Evolutionary conservation across 768 basidiomycete genomes (phyloP), one percentile per base, ranked within the genome.

Genomic region (Boletus reticuloceps): DNA sequence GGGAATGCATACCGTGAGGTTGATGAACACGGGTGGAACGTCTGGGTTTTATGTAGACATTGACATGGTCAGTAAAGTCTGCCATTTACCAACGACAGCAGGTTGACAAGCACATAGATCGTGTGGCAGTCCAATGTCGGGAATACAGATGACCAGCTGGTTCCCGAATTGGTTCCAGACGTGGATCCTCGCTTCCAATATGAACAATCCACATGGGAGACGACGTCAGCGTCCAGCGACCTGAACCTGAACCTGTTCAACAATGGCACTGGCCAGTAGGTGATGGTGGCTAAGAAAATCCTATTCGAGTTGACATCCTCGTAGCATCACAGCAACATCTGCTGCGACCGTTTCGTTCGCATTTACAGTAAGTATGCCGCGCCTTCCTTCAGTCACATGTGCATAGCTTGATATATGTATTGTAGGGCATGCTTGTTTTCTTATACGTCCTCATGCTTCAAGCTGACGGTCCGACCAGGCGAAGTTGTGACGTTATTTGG

Each of bases 401-500:
- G 47, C 40, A 27, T 64, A 49, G 63, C 47, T 25, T 11, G 9
- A 37, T 13, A 12, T 43, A 37, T 13, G 9, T 43, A 22, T 45
- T 46, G 36, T 13, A 69, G 68, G 67, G 67, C 60, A 62, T 54
- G 66, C 45, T 43, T 50, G 16, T 53, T 34, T 7, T 49, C 11
- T 31, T 11, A 11, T 2, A 22, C 2, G 16, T 32, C 2, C 4
- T 12, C 13, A 16, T 39, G 9, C 17, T 36, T 37, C 29, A 22
- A 37, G 38, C 41, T 58, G 6, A 54, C 20, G 16, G 11, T 17
- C n/a, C 16, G 29, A 22, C 25, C 39, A 76, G 80, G 78, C 41
- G 75, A 76, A 54, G 76, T 72, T 13, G 71, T 82, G n/a, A 75
- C 74, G 1, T 47, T 81, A 9, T 80, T 75, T 48, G 77, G 80